phyloP scores from a whole-genome alignment of 2,329 filamentous ascomycete genomes.

The Mycosphaerella sp. region DNA sequence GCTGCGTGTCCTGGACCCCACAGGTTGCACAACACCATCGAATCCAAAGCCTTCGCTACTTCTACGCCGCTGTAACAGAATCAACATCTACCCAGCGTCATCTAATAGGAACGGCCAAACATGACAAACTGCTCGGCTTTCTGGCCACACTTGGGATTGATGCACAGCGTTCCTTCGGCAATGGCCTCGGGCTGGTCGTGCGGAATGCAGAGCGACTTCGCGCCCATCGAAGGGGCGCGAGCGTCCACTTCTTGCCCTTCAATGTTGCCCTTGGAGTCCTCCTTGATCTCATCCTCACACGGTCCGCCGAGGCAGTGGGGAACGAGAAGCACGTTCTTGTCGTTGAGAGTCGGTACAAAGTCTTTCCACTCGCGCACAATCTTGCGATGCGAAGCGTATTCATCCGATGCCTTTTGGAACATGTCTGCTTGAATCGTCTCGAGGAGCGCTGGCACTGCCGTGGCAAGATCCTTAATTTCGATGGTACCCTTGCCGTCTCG shows the following conservation, averaged over 20 bases:
- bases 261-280: slow-evolving; percentile 72
- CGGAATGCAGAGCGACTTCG: slow-evolving; percentile 69
- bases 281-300: slow-evolving; percentile 94
- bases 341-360: slow-evolving; percentile 81
- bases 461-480: slow-evolving; percentile 64
- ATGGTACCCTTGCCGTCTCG: slow-evolving; percentile 74
- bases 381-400: slow-evolving; percentile 75
- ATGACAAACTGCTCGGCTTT: slow-evolving; percentile 82
- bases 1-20: too few relatives aligned
- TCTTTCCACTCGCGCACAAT: slow-evolving; percentile 80
- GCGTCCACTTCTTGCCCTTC: slow-evolving; percentile 61
- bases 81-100: background rate
- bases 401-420: slow-evolving; percentile 65
- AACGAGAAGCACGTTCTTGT: slow-evolving; percentile 87
- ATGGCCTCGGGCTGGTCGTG: slow-evolving; percentile 76
- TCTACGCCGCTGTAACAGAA: background rate
- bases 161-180: slow-evolving; percentile 75
- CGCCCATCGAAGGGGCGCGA: slow-evolving; percentile 66
- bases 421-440: slow-evolving; percentile 87
- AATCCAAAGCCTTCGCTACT: slow-evolving; percentile 4
- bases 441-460: slow-evolving; percentile 70
- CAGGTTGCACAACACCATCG: background rate
- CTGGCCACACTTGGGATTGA: slow-evolving; percentile 76
- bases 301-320: slow-evolving; percentile 77
- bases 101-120: slow-evolving; percentile 60